Percentiles rank a stretch among this genome's conserved stretches.
phyloP scores from a whole-genome alignment of 371 early-diverging fungal species.

The Mucor piriformis region DNA sequence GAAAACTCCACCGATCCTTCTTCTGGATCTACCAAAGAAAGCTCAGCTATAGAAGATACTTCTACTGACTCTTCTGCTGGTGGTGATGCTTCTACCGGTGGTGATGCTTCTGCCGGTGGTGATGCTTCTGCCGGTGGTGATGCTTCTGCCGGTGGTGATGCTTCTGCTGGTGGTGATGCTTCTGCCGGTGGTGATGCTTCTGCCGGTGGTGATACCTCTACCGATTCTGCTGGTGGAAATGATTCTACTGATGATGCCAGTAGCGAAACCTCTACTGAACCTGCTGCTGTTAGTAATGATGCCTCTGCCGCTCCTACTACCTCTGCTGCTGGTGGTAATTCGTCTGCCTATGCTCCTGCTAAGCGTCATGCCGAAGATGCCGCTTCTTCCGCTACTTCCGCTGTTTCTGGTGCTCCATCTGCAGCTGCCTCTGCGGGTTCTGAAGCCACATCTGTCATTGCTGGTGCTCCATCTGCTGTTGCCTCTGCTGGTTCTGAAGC shows the following conservation, averaged over 20 bases:
- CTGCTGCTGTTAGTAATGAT: constrained; percentile 18
- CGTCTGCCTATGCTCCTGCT: too few species aligned
- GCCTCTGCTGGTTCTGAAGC: neutral
- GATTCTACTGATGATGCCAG: constrained; percentile 21
- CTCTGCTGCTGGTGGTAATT: neutral
- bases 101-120: neutral
- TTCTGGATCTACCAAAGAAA: constrained; percentile 13
- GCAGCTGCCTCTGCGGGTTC: constrained; percentile 1
- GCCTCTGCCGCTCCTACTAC: constrained; percentile 1
- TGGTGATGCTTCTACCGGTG: constrained; percentile 8
- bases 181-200: constrained; percentile 17
- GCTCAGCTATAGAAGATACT: constrained; percentile 9
- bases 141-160: constrained; percentile 14
- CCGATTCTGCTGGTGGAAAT: constrained; percentile 10
- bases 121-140: constrained; percentile 15
- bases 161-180: constrained; percentile 7
- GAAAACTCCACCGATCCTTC: neutral
- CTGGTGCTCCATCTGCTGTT: constrained; percentile 1
- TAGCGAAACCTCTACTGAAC: constrained; percentile 10
- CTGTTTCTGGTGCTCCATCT: constrained; percentile 3
- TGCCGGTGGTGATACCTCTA: constrained; percentile 13
- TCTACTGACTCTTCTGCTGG: neutral
- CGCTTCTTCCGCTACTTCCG: neutral
- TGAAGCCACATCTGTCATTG: neutral
- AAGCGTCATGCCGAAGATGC: neutral